A percentile compares a stretch with the other conserved stretches of the same genome.
Evolutionary conservation across 148 eudicot genomes (phyloP).

Genomic region (Chenopodium berlandieri): DNA sequence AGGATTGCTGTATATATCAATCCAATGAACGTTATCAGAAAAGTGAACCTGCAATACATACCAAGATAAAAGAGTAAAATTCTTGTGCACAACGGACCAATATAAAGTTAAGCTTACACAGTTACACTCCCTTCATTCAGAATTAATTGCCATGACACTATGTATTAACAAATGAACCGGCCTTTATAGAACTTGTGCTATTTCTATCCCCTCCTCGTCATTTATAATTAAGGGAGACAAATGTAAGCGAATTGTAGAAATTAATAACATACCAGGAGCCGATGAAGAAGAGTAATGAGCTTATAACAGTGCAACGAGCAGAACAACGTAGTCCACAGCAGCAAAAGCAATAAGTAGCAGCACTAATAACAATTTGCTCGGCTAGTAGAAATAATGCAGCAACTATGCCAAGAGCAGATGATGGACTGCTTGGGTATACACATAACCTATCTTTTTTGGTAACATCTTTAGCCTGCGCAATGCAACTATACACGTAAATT

Average conservation of each 20-base stretch:
- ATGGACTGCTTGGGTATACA: conserved; percentile 16
- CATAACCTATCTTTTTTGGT: conserved; percentile 12
- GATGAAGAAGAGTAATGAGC: conserved; percentile 20
- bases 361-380: conserved; percentile 19
- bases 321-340: conserved; percentile 17
- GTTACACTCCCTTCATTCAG: neutral
- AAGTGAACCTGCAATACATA: conserved; percentile 12
- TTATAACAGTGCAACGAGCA: conserved; percentile 1
- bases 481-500: neutral
- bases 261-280: conserved; percentile 26
- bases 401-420: conserved; percentile 20
- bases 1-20: conserved; percentile 3
- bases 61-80: neutral
- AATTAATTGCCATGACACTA: too few relatives aligned
- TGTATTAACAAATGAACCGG: too few relatives aligned
- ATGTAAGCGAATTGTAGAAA: neutral
- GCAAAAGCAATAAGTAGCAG: conserved; percentile 26
- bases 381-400: conserved; percentile 19
- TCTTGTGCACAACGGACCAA: neutral
- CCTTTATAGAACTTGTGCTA: too few relatives aligned
- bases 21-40: conserved; percentile 18
- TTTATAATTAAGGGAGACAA: neutral
- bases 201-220: too few relatives aligned
- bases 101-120: too few relatives aligned
- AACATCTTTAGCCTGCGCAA: conserved; percentile 8